Evolutionary conservation across 306 rosid genomes (phyloP), one percentile per base, ranked within the genome.

Genomic region (Quercus suber): DNA sequence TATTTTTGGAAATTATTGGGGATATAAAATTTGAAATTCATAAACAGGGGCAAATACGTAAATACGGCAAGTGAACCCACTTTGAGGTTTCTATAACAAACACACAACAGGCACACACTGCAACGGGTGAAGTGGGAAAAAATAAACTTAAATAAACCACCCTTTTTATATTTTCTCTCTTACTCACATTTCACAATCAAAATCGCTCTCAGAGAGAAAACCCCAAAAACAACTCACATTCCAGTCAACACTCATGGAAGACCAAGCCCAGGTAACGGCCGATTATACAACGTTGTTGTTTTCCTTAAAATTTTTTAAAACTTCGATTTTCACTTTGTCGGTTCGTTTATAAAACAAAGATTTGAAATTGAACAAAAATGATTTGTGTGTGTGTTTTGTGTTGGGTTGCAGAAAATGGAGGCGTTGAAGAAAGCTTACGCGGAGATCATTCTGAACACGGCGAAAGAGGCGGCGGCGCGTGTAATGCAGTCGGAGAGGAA

Each of bases 341-440:
- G 65, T 19, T 68, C 45, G 45, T 41, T 2, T 41, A 8, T 41
- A 41, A 41, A 41, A 41, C 8, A 41, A 41, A 41, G 45, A 41
- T 41, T 41, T 41, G 11, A 41, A 41, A 41, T 41, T 41, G 45
- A 41, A 7, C 45, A 41, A 8, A 41, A 41, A 41, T 0, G 11
- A 7, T 41, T 8, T 41, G 11, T 41, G 11, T 35, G 41, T 37
- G 45, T 37, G 23, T 10, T 37, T 1, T 41, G 45, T 37, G 45
- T 37, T 28, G 30, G 65, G 37, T n/a, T 58, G 73, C 84, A 93
- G 98, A 90, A 87, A 83, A 55, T 86, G 89, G 8, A 69, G 89
- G 98, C 88, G 45, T 77, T 93, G 84, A 89, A 93, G 84, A 93
- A 80, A 83, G 98, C 92, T 11, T 93, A 87, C 51, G 98, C 98